phyloP scores from a whole-genome alignment of 2,329 filamentous ascomycete genomes.

The Pyrenochaeta sp. region DNA sequence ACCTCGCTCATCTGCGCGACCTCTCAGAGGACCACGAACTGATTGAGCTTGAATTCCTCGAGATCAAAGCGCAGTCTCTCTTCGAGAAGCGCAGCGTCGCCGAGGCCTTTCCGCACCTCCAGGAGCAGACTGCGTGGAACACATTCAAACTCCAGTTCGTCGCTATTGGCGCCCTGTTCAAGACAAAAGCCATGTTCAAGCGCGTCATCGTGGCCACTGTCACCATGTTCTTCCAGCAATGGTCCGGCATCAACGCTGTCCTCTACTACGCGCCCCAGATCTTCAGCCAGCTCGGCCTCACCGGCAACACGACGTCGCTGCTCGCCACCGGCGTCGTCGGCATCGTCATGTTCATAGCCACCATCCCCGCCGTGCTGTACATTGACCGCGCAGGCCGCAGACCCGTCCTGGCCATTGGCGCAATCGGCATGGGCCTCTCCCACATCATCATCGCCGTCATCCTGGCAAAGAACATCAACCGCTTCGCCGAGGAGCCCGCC shows the following conservation, averaged over 20 bases:
- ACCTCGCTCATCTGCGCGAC: slow-evolving; percentile 70
- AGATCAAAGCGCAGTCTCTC: slow-evolving; percentile 79
- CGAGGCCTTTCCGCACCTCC: slow-evolving; percentile 72
- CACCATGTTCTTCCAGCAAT: slow-evolving; percentile 61
- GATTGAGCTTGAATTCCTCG: slow-evolving; percentile 77
- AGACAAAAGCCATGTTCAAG: slow-evolving; percentile 70
- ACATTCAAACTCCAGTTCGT: slow-evolving; percentile 68
- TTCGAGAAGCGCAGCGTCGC: slow-evolving; percentile 77
- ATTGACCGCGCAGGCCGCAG: slow-evolving; percentile 72
- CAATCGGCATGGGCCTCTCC: slow-evolving; percentile 73
- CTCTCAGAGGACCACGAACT: slow-evolving; percentile 71
- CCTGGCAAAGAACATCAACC: slow-evolving; percentile 67
- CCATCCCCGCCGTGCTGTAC: slow-evolving; percentile 60
- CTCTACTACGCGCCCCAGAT: slow-evolving; percentile 61
- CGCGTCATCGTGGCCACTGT: slow-evolving; percentile 68
- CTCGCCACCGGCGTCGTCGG: slow-evolving; percentile 77
- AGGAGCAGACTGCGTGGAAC: slow-evolving; percentile 65
- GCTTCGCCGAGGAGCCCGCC: slow-evolving; percentile 58
- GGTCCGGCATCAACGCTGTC: slow-evolving; percentile 59
- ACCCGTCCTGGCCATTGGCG: slow-evolving; percentile 69
- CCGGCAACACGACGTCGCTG: slow-evolving; percentile 61
- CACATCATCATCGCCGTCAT: slow-evolving; percentile 78
- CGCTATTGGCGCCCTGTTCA: slow-evolving; percentile 70
- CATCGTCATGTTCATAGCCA: slow-evolving; percentile 73
- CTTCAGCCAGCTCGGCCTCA: slow-evolving; percentile 58